Conservation (phyloP, 139 green algal species). For the Yamagishiella unicocca region DNA sequence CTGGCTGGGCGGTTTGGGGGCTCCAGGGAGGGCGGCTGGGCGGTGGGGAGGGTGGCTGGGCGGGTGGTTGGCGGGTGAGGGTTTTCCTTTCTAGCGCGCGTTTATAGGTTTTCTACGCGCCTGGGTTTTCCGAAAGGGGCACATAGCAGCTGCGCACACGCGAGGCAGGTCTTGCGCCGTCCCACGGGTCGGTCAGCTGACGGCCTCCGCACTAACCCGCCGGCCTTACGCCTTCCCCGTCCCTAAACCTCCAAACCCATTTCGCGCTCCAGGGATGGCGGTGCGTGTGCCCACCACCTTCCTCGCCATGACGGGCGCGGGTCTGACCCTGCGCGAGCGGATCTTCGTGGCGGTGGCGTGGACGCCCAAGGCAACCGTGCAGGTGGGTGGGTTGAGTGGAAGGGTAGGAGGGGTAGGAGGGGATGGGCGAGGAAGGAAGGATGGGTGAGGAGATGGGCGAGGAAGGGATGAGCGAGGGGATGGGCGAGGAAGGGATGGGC, state of each 20-base stretch:
- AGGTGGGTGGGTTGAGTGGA: too few species aligned
- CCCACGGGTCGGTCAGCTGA: too few species aligned
- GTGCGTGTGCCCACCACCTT: constrained; percentile 71
- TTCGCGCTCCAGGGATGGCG: constrained; percentile 57
- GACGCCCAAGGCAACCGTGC: constrained; percentile 91
- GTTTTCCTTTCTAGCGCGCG: neutral
- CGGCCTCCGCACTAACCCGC: neutral
- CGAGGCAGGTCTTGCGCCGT: too few species aligned
- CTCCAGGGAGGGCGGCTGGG: neutral
- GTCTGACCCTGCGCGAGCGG: constrained; percentile 67
- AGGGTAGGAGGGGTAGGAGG: too few species aligned
- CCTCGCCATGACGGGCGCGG: constrained; percentile 58
- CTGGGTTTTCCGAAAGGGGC: too few species aligned
- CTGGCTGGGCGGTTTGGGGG: neutral
- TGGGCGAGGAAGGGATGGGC: too few species aligned
- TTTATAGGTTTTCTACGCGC: neutral
- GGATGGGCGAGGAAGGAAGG: too few species aligned
- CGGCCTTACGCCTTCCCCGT: neutral
- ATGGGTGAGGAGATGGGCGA: too few species aligned
- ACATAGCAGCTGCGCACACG: too few species aligned
- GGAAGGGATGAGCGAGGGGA: too few species aligned
- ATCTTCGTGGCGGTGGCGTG: constrained; percentile 85
- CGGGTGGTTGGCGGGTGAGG: too few species aligned
- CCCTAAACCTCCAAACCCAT: neutral
- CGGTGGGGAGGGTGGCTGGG: too few species aligned